These are phyloP conservation scores for Tephrocybe sp. DNA, from an alignment of 768 basidiomycete genomes.

Conservation along the genomic window DNA sequence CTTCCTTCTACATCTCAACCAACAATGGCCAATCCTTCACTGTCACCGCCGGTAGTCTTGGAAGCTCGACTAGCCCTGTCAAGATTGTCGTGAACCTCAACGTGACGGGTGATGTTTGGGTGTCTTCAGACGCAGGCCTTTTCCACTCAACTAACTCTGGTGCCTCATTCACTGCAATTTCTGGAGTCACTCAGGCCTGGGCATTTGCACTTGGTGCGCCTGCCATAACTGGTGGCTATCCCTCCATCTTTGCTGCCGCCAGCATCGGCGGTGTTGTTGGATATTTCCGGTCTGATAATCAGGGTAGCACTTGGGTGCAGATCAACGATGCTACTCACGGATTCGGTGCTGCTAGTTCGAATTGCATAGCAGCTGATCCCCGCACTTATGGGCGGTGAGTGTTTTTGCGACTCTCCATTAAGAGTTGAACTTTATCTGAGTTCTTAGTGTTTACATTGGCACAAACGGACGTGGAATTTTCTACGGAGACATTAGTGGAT, in stretches of 20 bases:
- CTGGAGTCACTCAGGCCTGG: conserved; percentile 51
- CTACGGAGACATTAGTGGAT: conserved; percentile 40
- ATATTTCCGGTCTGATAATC: conserved; percentile 55
- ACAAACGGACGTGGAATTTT: conserved; percentile 61
- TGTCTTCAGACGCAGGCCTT: conserved; percentile 53
- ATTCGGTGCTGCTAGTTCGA: conserved; percentile 48
- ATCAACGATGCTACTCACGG: conserved; percentile 58
- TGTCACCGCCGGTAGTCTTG: conserved; percentile 35
- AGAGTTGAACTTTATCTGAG: not conserved
- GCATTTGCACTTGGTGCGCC: conserved; percentile 58
- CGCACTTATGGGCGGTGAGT: conserved; percentile 51
- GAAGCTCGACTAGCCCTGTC: conserved; percentile 43
- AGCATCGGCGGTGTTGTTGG: conserved; percentile 48
- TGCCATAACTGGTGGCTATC: conserved; percentile 42
- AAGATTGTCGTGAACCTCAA: conserved; percentile 54
- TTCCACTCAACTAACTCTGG: conserved; percentile 58
- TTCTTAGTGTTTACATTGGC: conserved; percentile 53
- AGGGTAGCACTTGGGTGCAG: conserved; percentile 53
- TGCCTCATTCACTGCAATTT: conserved; percentile 42
- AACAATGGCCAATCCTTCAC: conserved; percentile 55
- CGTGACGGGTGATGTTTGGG: conserved; percentile 61
- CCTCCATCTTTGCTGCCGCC: conserved; percentile 54
- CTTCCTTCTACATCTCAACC: conserved; percentile 57
- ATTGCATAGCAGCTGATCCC: conserved; percentile 49
- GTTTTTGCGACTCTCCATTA: not conserved